Evolutionary conservation across 805 yeast genomes (phyloP).

Genomic region (Kuraishia floccosa): DNA sequence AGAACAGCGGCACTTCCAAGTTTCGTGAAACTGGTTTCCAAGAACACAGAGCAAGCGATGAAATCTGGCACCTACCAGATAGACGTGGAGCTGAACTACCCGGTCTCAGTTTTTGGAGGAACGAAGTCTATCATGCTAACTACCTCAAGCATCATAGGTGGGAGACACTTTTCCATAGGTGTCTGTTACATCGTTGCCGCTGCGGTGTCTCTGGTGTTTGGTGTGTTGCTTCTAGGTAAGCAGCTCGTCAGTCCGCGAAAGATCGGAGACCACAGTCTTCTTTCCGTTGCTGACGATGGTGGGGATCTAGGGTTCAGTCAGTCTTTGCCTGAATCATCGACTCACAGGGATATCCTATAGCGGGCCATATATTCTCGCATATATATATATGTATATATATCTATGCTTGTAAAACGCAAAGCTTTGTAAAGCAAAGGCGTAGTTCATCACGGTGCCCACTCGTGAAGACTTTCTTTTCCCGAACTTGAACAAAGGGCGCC

Average conservation of each 20-base stretch:
- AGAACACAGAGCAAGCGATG: slow-evolving; percentile 50
- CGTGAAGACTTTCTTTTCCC: no score
- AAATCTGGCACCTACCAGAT: slow-evolving; percentile 60
- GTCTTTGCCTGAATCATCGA: no score
- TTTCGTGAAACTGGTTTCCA: slow-evolving; percentile 72
- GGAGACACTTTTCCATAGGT: slow-evolving; percentile 76
- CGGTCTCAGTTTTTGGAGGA: slow-evolving; percentile 80
- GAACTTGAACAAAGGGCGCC: no score
- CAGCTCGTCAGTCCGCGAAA: slow-evolving; percentile 78
- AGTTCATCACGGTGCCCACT: no score
- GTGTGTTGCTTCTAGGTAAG: slow-evolving; percentile 65
- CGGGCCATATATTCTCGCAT: no score
- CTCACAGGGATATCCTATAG: no score
- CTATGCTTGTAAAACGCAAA: no score
- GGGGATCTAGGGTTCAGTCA: no score
- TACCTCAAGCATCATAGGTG: slow-evolving; percentile 78
- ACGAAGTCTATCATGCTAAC: slow-evolving; percentile 73
- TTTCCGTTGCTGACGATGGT: slow-evolving; percentile 22
- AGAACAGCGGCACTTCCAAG: slow-evolving; percentile 90
- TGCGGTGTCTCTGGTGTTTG: slow-evolving; percentile 60
- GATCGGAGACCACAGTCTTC: slow-evolving; percentile 69
- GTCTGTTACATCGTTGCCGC: slow-evolving; percentile 81
- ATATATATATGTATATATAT: no score
- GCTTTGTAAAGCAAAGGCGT: no score
- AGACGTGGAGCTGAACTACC: slow-evolving; percentile 65